Conservation (phyloP, 2,329 filamentous ascomycete genomes). For the Diaporthe sp. region DNA sequence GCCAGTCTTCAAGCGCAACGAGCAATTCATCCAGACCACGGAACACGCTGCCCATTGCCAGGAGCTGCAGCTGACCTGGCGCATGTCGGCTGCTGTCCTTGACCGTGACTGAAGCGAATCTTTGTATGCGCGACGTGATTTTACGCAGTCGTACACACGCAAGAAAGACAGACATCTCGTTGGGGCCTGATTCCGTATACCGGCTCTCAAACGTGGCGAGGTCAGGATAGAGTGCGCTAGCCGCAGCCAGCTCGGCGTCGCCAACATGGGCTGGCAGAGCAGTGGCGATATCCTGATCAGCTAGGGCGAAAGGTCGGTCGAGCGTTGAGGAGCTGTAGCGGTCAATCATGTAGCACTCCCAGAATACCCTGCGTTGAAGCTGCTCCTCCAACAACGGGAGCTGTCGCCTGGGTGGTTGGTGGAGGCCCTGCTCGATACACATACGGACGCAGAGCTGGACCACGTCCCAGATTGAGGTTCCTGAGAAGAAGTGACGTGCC, state of each 20-base stretch:
- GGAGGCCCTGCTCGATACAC: neutral
- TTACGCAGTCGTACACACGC: neutral
- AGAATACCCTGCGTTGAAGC: slow-evolving; percentile 48
- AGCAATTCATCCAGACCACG: neutral
- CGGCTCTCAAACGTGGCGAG: neutral
- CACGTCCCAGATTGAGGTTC: slow-evolving; percentile 6
- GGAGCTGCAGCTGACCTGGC: neutral
- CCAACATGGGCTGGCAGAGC: neutral
- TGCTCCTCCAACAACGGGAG: neutral
- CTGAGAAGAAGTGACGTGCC: neutral
- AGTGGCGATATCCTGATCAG: slow-evolving; percentile 48
- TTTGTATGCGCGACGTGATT: neutral
- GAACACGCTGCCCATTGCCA: neutral
- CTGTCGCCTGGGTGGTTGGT: neutral
- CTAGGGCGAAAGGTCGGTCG: slow-evolving; percentile 53
- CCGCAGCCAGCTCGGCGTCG: neutral
- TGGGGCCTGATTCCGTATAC: neutral
- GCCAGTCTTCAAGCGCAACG: neutral
- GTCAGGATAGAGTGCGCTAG: neutral
- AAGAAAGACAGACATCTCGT: neutral
- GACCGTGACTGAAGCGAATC: neutral
- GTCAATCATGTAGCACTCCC: slow-evolving; percentile 57
- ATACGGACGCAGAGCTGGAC: slow-evolving; percentile 4
- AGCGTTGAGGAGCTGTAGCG: slow-evolving; percentile 55
- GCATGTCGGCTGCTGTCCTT: neutral